Percentiles rank a stretch among this genome's conserved stretches.
Evolutionary conservation across 2,329 filamentous ascomycete genomes (phyloP).

Genomic region (Coniochaeta sp.): DNA sequence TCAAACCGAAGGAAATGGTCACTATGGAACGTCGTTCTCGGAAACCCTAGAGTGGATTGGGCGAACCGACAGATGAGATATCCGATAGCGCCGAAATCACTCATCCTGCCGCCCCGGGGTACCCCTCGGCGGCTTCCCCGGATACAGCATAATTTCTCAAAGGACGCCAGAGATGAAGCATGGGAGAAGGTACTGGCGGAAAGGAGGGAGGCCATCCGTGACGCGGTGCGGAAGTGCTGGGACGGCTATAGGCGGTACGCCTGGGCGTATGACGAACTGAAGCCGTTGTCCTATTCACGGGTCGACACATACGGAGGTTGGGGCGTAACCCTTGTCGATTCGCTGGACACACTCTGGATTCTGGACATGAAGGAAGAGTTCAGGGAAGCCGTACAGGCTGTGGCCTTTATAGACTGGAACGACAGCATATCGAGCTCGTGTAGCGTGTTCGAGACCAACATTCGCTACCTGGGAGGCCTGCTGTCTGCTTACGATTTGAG

Average conservation of each 20-base stretch:
- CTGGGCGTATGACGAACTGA: conserved; percentile 50
- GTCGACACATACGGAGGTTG: conserved; percentile 46
- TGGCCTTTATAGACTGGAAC: conserved; percentile 49
- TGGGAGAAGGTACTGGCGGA: conserved; percentile 25
- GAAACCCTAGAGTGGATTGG: conserved; percentile 21
- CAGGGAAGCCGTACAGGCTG: conserved; percentile 37
- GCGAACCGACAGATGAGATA: conserved; percentile 14
- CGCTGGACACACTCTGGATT: conserved; percentile 52
- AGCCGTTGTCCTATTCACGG: conserved; percentile 38
- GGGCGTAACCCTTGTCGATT: conserved; percentile 53
- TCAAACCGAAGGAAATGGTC: conserved; percentile 3
- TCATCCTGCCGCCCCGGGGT: conserved; percentile 25
- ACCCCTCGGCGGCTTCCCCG: conserved; percentile 20
- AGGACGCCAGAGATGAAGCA: conserved; percentile 27
- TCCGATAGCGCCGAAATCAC: conserved; percentile 12
- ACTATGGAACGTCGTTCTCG: conserved; percentile 15
- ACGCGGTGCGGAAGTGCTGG: conserved; percentile 39
- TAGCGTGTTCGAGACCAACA: conserved; percentile 58
- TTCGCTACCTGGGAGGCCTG: conserved; percentile 46
- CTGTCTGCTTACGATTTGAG: conserved; percentile 46
- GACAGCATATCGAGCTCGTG: conserved; percentile 37
- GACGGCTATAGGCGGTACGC: conserved; percentile 45
- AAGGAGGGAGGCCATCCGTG: conserved; percentile 29
- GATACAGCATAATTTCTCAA: conserved; percentile 36
- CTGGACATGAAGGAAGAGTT: conserved; percentile 53